Base-by-base conservation (phyloP, 179 eudicot genomes). In the Sideroxylon spinosum region DNA sequence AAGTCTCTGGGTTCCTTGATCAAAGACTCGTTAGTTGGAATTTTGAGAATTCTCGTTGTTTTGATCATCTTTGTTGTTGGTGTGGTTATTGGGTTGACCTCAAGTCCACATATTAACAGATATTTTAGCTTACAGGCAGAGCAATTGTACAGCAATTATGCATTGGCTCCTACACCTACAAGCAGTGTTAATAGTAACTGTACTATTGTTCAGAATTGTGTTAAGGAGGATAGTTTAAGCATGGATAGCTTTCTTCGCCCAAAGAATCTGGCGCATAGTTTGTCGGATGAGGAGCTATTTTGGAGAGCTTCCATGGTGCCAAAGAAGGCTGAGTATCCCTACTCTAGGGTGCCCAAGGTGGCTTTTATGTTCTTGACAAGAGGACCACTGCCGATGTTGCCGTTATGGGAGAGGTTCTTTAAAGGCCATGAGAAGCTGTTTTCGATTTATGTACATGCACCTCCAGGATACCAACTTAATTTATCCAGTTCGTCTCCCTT, bases 241-340 rank as follows among this genome's bases (percentile, higher is more conserved):
- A 84, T 87, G 37, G 86, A 79, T 1, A 88, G 81, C 28, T 84
- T 87, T 71, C 67, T 85, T 25, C 76, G 73, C 44, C 97, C 92
- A 0, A 82, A 76, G 75, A 85, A 82, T 66, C 55, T 88, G 85
- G 68, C 55, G 13, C 98, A 94, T 81, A 52, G 83, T 7, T 82
- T 94, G 88, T 63, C 83, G 2, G 98, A 94, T 78, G 85, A 87
- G 50, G 93, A 91, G 79, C 82, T 94, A 29, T 89, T 91, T 81
- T 94, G 98, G 98, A 88, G 93, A 82, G 97, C 97, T 53, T 91
- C 98, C 9, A 76, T 92, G 91, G 92, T 89, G 85, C 97, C 98
- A 1, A 81, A 73, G 83, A 84, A 82, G 78, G 83, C 16, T 13
- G 89, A 85, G 69, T 90, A 80, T 77, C 98, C 98, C 4, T 91